Evolutionary conservation across 2,329 filamentous ascomycete genomes (phyloP).

Genomic region (Penicillium vulpinum): DNA sequence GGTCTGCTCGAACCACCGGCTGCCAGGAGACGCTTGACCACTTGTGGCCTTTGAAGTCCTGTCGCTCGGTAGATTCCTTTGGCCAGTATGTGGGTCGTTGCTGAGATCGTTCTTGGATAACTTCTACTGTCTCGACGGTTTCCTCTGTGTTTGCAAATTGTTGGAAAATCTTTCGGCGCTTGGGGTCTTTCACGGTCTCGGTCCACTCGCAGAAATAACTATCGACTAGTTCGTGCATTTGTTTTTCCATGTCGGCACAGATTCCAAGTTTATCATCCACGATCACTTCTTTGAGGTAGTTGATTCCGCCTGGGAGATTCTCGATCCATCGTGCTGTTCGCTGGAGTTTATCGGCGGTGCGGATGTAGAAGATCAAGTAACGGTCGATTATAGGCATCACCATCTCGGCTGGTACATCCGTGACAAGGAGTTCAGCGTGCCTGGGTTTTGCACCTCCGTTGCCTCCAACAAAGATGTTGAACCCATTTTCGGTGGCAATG

Average conservation of each 20-base stretch:
- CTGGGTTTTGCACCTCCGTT: slow-evolving; percentile 85
- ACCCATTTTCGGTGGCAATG: slow-evolving; percentile 89
- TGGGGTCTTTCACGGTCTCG: slow-evolving; percentile 70
- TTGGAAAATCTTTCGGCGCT: slow-evolving; percentile 67
- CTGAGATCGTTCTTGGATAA: slow-evolving; percentile 71
- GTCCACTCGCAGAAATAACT: slow-evolving; percentile 92
- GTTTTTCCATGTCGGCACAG: slow-evolving; percentile 75
- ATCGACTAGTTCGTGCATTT: slow-evolving; percentile 83
- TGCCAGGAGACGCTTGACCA: slow-evolving; percentile 74
- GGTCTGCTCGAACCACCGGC: slow-evolving; percentile 68
- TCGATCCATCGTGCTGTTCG: slow-evolving; percentile 88
- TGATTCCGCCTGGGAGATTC: slow-evolving; percentile 76
- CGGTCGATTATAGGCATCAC: slow-evolving; percentile 82
- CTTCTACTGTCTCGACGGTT: slow-evolving; percentile 67
- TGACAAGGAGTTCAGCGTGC: slow-evolving; percentile 79
- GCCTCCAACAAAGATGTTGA: slow-evolving; percentile 87
- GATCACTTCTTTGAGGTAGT: slow-evolving; percentile 78
- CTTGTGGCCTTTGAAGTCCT: slow-evolving; percentile 68
- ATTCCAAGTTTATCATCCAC: slow-evolving; percentile 85
- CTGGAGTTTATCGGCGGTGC: slow-evolving; percentile 86
- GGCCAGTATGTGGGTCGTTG: slow-evolving; percentile 75
- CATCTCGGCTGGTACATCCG: slow-evolving; percentile 80
- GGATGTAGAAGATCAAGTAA: slow-evolving; percentile 91
- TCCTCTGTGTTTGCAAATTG: slow-evolving; percentile 85
- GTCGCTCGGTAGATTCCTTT: slow-evolving; percentile 61